Base-by-base conservation (phyloP, 2,329 filamentous ascomycete genomes). In the Lasiodiplodia sp. region DNA sequence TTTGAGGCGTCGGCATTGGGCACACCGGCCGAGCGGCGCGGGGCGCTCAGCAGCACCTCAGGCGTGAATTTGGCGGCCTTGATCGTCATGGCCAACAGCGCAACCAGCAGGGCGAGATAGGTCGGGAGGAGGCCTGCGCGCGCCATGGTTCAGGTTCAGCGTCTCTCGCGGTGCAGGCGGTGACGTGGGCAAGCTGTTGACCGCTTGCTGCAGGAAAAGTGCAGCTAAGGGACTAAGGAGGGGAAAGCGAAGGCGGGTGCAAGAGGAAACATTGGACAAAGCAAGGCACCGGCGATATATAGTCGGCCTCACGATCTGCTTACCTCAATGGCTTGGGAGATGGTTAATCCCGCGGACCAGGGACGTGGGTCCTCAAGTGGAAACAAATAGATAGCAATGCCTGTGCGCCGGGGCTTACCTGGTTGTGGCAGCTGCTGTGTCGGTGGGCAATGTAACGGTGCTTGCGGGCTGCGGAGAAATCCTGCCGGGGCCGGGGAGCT, bases 1-100 rank as follows among this genome's bases (percentile, higher is more conserved):
- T 87, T 83, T 66, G 87, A 88, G 53, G 90, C 91, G 65, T 87
- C 83, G 47, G 84, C 78, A 77, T 93, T 95, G n/a, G 92, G 92
- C 0, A 88, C 79, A 58, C 89, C 92, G 18, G 88, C 78, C 12
- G 90, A 92, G 58, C 92, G 88, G 68, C 92, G 88, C 38, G 92
- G 91, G 18, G 91, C 91, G 72, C 90, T 90, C 75, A 96, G 86
- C 69, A 96, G 85, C 72, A 92, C 90, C 83, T 93, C 87, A 4
- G 92, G 91, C 11, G 91, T 93, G 81, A 94, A 92, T 73, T 90
- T 91, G 73, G 85, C 84, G 11, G 90, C 90, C 72, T 86, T 85
- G 76, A 92, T 86, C 8, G 90, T 92, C 92, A 94, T 94, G 70
- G 70, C 79, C 78, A 67, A 38, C 14, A 58, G 37, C 55, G 63